Percentiles rank a stretch among this genome's conserved stretches.
Conservation (phyloP, 2,329 filamentous ascomycete genomes). For the Colletotrichum tamarilloi region DNA sequence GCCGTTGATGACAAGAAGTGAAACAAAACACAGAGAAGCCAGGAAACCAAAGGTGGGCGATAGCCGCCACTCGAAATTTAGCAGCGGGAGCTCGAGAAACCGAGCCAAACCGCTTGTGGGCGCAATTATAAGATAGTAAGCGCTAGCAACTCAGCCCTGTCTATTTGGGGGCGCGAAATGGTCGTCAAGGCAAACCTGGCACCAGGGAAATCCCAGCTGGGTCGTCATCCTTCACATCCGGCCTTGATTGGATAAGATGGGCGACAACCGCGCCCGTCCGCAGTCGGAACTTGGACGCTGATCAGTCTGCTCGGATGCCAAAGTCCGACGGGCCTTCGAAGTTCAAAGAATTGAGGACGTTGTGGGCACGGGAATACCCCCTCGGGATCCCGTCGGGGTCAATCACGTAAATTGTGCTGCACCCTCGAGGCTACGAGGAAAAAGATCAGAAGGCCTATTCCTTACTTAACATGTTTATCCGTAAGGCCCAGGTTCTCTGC, state of each 20-base stretch:
- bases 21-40: not conserved
- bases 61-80: not conserved
- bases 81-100: constrained; percentile 5
- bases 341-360: not conserved
- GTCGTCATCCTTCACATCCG: not conserved
- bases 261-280: not conserved
- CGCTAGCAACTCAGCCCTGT: constrained; percentile 31
- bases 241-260: not conserved
- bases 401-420: not conserved
- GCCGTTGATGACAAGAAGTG: not conserved
- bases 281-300: not conserved
- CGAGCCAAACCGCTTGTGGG: not conserved
- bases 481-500: too few species aligned
- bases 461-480: not conserved
- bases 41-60: not conserved
- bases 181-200: not conserved
- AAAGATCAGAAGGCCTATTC: not conserved
- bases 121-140: constrained; percentile 20
- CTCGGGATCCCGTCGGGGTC: not conserved
- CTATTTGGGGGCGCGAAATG: constrained; percentile 11
- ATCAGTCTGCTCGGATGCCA: not conserved
- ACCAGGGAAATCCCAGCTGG: not conserved
- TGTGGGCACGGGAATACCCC: not conserved
- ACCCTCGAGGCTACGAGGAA: not conserved
- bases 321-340: not conserved